These are phyloP conservation scores for Phytophthora fragariaefolia DNA, from an alignment of 352 stramenopile species.

Conservation along the genomic window DNA sequence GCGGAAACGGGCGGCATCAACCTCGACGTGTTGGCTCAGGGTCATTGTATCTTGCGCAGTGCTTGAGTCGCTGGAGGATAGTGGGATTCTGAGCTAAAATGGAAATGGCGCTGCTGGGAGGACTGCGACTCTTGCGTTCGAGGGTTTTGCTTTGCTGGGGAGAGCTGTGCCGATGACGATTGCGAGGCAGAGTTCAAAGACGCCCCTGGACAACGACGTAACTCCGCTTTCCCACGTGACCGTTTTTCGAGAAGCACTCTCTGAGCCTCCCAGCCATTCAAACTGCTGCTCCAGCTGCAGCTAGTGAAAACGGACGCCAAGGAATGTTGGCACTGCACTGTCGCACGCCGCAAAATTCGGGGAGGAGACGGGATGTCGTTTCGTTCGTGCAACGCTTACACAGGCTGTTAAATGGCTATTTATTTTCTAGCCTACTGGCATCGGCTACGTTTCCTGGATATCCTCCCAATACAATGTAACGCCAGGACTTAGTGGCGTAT, in stretches of 20 bases:
- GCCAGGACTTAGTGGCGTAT: conserved; percentile 16
- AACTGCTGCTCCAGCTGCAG: neutral
- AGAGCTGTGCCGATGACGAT: conserved; percentile 23
- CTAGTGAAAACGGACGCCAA: conserved; percentile 16
- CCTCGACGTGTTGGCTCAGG: conserved; percentile 18
- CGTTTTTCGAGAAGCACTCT: conserved; percentile 2
- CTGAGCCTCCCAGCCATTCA: neutral
- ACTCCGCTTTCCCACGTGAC: conserved; percentile 11
- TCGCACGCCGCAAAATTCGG: conserved; percentile 27
- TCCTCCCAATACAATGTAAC: conserved; percentile 1
- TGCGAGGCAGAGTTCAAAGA: conserved; percentile 4
- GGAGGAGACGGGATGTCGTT: conserved; percentile 16
- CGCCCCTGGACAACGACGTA: conserved; percentile 14
- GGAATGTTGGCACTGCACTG: conserved; percentile 5
- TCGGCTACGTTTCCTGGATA: neutral
- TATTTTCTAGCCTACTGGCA: too few species aligned
- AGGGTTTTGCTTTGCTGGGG: conserved; percentile 32
- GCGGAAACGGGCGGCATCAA: conserved; percentile 33
- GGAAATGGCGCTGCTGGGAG: conserved; percentile 10
- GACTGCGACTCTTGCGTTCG: too few species aligned
- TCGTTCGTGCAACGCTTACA: conserved; percentile 11
- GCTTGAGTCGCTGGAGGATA: conserved; percentile 13
- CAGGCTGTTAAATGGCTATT: neutral
- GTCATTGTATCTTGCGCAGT: conserved; percentile 21
- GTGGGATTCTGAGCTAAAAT: conserved; percentile 18